Percentiles rank a stretch among this genome's conserved stretches.
Evolutionary conservation across 2,329 filamentous ascomycete genomes (phyloP).

Genomic region (Ambrosiella xylebori): DNA sequence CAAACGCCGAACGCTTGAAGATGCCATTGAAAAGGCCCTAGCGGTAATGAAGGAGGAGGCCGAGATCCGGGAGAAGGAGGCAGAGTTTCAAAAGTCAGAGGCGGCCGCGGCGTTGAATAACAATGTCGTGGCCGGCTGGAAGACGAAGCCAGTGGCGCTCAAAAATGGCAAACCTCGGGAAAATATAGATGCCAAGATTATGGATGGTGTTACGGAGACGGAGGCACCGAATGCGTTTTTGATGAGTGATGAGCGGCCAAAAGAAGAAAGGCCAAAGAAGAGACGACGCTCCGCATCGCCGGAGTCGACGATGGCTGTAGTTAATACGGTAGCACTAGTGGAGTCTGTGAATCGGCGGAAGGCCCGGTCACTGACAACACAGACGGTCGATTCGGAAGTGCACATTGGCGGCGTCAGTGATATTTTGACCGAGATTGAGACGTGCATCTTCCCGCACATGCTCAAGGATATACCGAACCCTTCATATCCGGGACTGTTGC

Average conservation of each 20-base stretch:
- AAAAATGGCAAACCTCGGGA: not conserved
- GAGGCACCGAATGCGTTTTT: constrained; percentile 13
- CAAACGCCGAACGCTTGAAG: constrained; percentile 66
- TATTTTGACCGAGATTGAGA: constrained; percentile 12
- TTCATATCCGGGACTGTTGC: constrained; percentile 37
- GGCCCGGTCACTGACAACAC: constrained; percentile 13
- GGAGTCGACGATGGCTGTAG: constrained; percentile 10
- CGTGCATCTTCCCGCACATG: constrained; percentile 10
- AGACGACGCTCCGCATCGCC: constrained; percentile 14
- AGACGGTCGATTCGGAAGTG: constrained; percentile 15
- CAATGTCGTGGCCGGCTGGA: constrained; percentile 27
- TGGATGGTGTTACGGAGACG: constrained; percentile 11
- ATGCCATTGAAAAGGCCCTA: constrained; percentile 69
- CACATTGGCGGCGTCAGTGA: constrained; percentile 20
- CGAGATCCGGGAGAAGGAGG: constrained; percentile 16
- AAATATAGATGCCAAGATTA: not conserved
- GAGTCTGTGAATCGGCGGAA: constrained; percentile 6
- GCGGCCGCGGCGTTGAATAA: constrained; percentile 24
- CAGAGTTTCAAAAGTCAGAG: constrained; percentile 14
- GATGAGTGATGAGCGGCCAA: constrained; percentile 19
- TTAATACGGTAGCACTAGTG: not conserved
- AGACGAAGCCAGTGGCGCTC: constrained; percentile 11
- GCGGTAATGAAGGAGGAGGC: constrained; percentile 48
- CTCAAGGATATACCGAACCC: constrained; percentile 1
- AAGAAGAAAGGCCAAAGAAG: constrained; percentile 22